Percentiles rank a stretch among this genome's conserved stretches.
Evolutionary conservation across 1,284 basidiomycete species (phyloP).

Genomic region (Apiotrichum gamsii): DNA sequence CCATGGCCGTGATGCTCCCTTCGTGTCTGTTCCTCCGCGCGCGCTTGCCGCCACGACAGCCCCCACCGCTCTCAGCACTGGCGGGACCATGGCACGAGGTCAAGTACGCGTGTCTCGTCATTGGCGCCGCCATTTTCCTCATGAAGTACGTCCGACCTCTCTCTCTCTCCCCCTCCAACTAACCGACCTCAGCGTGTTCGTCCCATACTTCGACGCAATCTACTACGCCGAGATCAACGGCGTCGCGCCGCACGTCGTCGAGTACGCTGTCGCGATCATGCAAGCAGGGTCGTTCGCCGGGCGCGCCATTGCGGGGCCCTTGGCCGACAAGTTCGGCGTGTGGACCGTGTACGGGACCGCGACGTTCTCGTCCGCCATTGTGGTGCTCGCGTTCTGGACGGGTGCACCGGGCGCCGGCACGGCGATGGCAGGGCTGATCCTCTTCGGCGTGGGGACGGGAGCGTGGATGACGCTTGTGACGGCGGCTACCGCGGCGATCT

Average conservation of each 20-base stretch:
- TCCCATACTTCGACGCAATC: constrained; percentile 13
- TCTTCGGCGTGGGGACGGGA: constrained; percentile 35
- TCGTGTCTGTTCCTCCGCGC: constrained; percentile 19
- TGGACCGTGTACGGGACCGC: constrained; percentile 8
- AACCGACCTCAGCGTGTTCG: constrained; percentile 7
- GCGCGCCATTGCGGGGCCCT: constrained; percentile 2
- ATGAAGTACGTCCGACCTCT: neutral
- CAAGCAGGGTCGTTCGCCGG: constrained; percentile 9
- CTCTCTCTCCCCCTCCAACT: neutral
- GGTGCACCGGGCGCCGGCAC: constrained; percentile 18
- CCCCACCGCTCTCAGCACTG: constrained; percentile 11
- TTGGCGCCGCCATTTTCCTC: neutral
- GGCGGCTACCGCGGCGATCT: constrained; percentile 36
- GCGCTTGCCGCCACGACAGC: constrained; percentile 18
- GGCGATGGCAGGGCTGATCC: constrained; percentile 29
- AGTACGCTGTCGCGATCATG: constrained; percentile 10
- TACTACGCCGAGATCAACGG: constrained; percentile 1
- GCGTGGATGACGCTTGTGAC: constrained; percentile 40
- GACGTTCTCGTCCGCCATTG: neutral
- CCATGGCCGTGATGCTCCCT: constrained; percentile 20
- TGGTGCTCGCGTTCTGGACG: constrained; percentile 18
- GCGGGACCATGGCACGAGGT: constrained; percentile 8
- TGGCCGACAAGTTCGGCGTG: constrained; percentile 11
- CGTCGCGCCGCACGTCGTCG: neutral
- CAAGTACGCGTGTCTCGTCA: constrained; percentile 6